These are phyloP conservation scores for Citrullus colocynthis DNA, from an alignment of 306 rosid species.

Conservation along the genomic window DNA sequence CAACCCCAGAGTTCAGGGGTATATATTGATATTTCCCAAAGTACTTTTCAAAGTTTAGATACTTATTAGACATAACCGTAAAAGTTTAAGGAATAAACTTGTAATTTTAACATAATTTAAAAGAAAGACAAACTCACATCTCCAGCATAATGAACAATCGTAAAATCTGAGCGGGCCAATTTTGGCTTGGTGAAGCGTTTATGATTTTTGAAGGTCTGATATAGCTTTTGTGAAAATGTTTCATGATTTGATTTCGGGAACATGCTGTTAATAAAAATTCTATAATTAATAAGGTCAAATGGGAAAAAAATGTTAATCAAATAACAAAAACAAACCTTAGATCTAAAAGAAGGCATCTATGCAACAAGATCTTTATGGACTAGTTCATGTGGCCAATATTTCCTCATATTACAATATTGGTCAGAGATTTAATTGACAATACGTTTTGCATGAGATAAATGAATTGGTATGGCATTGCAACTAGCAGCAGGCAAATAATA, in stretches of 20 bases:
- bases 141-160: conserved; percentile 81
- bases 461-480: neutral
- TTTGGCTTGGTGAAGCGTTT: conserved; percentile 91
- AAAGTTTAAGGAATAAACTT: neutral
- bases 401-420: neutral
- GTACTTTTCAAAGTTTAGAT: neutral
- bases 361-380: neutral
- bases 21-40: neutral
- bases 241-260: conserved; percentile 91
- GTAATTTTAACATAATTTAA: neutral
- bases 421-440: neutral
- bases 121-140: conserved; percentile 39
- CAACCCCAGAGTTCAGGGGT: too few relatives aligned
- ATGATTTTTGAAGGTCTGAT: conserved; percentile 76
- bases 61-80: neutral
- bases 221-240: conserved; percentile 75
- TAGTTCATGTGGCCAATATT: neutral
- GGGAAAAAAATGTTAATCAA: neutral
- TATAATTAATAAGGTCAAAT: neutral
- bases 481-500: neutral
- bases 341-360: neutral
- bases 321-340: neutral
- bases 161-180: conserved; percentile 73
- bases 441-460: neutral
- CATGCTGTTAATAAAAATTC: conserved; percentile 44